These are phyloP conservation scores for Magnusiomyces tetraspermus DNA, from an alignment of 1,139 yeast species.

Conservation along the genomic window DNA sequence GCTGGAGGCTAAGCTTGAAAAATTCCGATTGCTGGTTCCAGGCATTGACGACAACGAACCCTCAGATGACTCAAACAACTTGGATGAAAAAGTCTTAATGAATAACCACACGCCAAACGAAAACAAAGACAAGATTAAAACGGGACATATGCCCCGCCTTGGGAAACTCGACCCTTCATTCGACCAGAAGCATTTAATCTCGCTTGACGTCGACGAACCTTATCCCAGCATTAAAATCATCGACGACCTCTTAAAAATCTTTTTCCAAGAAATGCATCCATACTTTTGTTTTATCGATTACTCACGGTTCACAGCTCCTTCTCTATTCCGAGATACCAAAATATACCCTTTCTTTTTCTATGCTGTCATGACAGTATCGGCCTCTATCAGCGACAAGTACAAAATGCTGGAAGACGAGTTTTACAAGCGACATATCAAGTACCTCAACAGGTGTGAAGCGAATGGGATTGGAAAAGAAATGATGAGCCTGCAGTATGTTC, in stretches of 20 bases:
- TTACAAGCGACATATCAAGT: constrained; percentile 24
- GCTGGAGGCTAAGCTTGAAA: constrained; percentile 18
- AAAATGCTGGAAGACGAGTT: constrained; percentile 17
- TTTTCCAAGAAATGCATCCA: constrained; percentile 18
- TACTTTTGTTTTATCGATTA: constrained; percentile 20
- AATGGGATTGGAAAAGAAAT: constrained; percentile 18
- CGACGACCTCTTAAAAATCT: constrained; percentile 20
- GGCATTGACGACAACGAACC: too few relatives aligned
- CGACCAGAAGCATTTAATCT: not conserved
- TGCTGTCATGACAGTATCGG: constrained; percentile 25
- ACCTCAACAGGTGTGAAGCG: constrained; percentile 17
- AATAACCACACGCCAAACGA: too few relatives aligned
- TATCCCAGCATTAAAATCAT: constrained; percentile 23
- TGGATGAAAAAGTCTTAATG: not conserved
- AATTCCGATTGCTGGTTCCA: too few relatives aligned
- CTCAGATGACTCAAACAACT: not conserved
- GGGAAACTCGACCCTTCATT: not conserved
- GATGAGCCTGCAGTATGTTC: constrained; percentile 21
- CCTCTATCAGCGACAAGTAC: constrained; percentile 18
- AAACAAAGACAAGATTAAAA: too few relatives aligned
- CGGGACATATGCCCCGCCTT: too few relatives aligned
- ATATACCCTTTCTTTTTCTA: constrained; percentile 25
- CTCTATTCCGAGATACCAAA: not conserved
- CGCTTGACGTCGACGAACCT: constrained; percentile 22
- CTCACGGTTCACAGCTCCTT: not conserved